Conservation (phyloP, 2,329 filamentous ascomycete genomes). For the Huntiella decipiens region DNA sequence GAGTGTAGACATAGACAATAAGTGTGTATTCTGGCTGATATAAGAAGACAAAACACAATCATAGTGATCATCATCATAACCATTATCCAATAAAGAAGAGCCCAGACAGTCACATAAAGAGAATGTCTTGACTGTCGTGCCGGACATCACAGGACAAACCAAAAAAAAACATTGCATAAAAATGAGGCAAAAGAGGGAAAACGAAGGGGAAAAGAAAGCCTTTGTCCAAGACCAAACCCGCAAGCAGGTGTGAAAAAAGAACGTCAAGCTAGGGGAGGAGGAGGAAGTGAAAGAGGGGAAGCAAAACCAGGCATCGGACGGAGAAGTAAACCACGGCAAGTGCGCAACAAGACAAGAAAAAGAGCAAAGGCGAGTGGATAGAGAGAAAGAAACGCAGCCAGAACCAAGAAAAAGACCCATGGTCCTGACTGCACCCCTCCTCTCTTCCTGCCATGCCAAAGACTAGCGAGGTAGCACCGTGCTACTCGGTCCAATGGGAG, state of each 20-base stretch:
- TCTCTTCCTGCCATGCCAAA: too few relatives aligned
- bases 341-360: conserved; percentile 1
- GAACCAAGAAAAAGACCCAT: too few relatives aligned
- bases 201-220: not conserved
- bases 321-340: not conserved
- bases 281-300: not conserved
- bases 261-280: not conserved
- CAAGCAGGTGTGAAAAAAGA: not conserved
- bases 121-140: not conserved
- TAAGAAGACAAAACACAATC: conserved; percentile 4
- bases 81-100: not conserved
- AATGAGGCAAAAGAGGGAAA: not conserved
- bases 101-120: not conserved
- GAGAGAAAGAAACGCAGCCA: not conserved
- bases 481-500: not conserved
- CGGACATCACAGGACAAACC: not conserved
- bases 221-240: not conserved
- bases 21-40: conserved; percentile 1
- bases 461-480: too few relatives aligned
- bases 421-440: not conserved
- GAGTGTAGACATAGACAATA: not conserved
- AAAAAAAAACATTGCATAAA: not conserved
- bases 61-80: conserved; percentile 2
- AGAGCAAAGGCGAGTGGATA: not conserved
- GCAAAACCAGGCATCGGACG: not conserved